These are phyloP conservation scores for Ceratobasidium sp. DNA, from an alignment of 1,284 basidiomycete genomes.

Conservation along the genomic window DNA sequence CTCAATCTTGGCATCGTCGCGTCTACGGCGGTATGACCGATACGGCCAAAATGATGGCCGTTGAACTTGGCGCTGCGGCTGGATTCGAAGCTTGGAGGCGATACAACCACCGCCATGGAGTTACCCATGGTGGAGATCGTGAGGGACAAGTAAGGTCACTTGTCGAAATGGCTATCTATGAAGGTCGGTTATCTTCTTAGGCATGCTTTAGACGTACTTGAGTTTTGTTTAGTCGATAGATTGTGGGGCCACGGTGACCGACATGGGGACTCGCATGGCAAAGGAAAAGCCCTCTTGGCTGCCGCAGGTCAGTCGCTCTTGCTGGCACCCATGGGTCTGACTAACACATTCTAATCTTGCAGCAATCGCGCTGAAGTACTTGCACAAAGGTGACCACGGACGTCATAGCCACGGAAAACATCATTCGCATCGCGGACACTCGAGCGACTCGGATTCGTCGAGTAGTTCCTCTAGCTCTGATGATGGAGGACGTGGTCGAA, in stretches of 20 bases:
- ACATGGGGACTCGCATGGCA: slow-evolving; percentile 54
- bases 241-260: slow-evolving; percentile 58
- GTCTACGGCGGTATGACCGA: slow-evolving; percentile 62
- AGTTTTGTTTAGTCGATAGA: slow-evolving; percentile 29
- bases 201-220: no score
- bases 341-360: no score
- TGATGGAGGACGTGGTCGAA: not conserved
- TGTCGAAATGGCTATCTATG: slow-evolving; percentile 3
- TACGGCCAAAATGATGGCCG: slow-evolving; percentile 46
- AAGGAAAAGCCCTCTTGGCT: slow-evolving; percentile 59
- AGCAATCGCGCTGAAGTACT: slow-evolving; percentile 26
- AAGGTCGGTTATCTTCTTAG: not conserved
- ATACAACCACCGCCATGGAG: slow-evolving; percentile 26
- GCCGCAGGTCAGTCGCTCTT: slow-evolving; percentile 54
- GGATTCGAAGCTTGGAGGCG: slow-evolving; percentile 36
- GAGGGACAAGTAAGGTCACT: not conserved
- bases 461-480: not conserved
- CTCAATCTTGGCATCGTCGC: slow-evolving; percentile 63
- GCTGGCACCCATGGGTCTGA: not conserved
- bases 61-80: slow-evolving; percentile 47
- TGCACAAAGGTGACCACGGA: slow-evolving; percentile 17
- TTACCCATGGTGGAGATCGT: slow-evolving; percentile 8
- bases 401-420: not conserved
- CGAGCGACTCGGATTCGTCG: not conserved
- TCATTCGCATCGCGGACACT: not conserved